Evolutionary conservation across 2,329 filamentous ascomycete genomes (phyloP).

Genomic region (Ilyonectria robusta): DNA sequence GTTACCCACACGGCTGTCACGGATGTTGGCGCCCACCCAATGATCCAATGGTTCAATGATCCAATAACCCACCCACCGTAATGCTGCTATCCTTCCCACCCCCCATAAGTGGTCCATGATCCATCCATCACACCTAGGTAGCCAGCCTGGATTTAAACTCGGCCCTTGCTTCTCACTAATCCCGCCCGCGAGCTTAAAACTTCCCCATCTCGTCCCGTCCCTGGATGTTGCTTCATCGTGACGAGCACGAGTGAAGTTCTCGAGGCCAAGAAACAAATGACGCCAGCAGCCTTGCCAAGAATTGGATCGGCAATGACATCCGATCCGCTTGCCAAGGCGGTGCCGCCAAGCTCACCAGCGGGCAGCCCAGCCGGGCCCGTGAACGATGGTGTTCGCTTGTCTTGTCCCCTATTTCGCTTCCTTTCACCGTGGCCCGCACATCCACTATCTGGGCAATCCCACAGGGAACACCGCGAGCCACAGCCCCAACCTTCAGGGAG

Average conservation of each 20-base stretch:
- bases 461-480: background rate
- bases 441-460: conserved; percentile 16
- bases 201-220: background rate
- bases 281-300: conserved; percentile 42
- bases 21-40: conserved; percentile 7
- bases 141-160: conserved; percentile 19
- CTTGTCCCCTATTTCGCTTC: conserved; percentile 8
- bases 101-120: background rate
- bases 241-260: background rate
- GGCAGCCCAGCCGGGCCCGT: background rate
- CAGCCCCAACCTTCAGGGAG: background rate
- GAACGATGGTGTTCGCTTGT: background rate
- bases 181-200: conserved; percentile 24
- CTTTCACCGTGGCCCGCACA: background rate
- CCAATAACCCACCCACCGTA: background rate
- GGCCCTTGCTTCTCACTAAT: conserved; percentile 15
- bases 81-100: conserved; percentile 2
- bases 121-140: conserved; percentile 8
- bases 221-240: background rate
- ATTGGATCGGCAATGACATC: conserved; percentile 45
- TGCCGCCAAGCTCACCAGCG: conserved; percentile 38
- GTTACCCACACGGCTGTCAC: conserved; percentile 6
- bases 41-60: background rate
- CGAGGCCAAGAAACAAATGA: conserved; percentile 13
- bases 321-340: conserved; percentile 43